Percentiles rank a stretch among this genome's conserved stretches.
Evolutionary conservation across 2,329 filamentous ascomycete species (phyloP).

Genomic region (Cladosporium halotolerans): DNA sequence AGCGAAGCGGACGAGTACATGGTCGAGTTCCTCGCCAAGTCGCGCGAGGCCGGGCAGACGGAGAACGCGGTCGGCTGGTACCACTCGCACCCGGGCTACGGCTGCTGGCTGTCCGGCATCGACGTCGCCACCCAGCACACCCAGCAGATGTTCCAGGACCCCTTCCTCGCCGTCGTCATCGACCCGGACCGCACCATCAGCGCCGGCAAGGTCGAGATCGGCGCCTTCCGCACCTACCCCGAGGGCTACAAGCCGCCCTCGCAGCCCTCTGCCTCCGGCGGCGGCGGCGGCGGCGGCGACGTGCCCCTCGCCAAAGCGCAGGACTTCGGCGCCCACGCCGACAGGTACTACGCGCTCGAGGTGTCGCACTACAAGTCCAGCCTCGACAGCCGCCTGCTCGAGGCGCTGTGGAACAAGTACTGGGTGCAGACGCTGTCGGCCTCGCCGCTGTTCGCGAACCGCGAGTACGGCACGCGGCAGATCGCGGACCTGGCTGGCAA

Average conservation of each 20-base stretch:
- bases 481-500: slow-evolving; percentile 83
- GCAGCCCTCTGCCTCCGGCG: slow-evolving; percentile 47
- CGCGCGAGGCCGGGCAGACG: slow-evolving; percentile 66
- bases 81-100: slow-evolving; percentile 94
- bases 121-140: slow-evolving; percentile 83
- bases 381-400: slow-evolving; percentile 78
- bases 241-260: slow-evolving; percentile 58
- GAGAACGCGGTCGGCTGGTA: slow-evolving; percentile 99
- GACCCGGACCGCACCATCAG: slow-evolving; percentile 94
- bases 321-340: slow-evolving; percentile 90
- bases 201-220: slow-evolving; percentile 93
- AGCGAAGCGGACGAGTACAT: slow-evolving; percentile 97
- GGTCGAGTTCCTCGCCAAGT: slow-evolving; percentile 72
- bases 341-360: slow-evolving; percentile 83
- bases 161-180: slow-evolving; percentile 91
- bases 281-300: slow-evolving; percentile 55
- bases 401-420: slow-evolving; percentile 97
- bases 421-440: slow-evolving; percentile 95
- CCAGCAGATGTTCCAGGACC: slow-evolving; percentile 81
- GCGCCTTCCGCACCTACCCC: slow-evolving; percentile 89
- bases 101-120: slow-evolving; percentile 95
- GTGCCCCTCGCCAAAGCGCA: slow-evolving; percentile 91
- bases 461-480: slow-evolving; percentile 88
- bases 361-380: slow-evolving; percentile 93
- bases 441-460: slow-evolving; percentile 82